These are phyloP conservation scores for Boletus vinaceobasis DNA, from an alignment of 768 basidiomycete genomes.

Conservation along the genomic window DNA sequence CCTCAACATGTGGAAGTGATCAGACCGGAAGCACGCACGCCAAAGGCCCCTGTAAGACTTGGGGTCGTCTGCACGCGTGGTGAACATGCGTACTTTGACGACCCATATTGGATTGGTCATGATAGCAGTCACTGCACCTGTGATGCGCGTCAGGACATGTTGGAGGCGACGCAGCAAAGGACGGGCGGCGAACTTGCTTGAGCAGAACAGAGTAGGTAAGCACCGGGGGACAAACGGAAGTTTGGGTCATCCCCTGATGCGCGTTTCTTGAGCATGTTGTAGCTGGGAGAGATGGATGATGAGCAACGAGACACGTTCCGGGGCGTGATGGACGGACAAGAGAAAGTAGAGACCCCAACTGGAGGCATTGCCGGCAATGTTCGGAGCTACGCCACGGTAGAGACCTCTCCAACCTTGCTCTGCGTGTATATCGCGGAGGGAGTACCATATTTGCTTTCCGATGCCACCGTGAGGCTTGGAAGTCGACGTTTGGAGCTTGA, in stretches of 20 bases:
- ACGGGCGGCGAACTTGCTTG: slow-evolving; percentile 82
- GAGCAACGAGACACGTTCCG: slow-evolving; percentile 3
- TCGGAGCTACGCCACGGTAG: slow-evolving; percentile 87
- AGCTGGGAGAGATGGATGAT: slow-evolving; percentile 45
- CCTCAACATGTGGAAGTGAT: background rate
- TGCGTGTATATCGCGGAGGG: slow-evolving; percentile 69
- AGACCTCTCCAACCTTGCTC: slow-evolving; percentile 79
- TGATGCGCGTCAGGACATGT: slow-evolving; percentile 12
- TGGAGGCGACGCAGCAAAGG: slow-evolving; percentile 4
- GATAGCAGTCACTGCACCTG: slow-evolving; percentile 90
- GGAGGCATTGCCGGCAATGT: slow-evolving; percentile 90
- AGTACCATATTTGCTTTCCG: slow-evolving; percentile 72
- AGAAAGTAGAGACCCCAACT: slow-evolving; percentile 99
- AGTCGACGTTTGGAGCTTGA: slow-evolving; percentile 88
- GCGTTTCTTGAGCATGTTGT: slow-evolving; percentile 87
- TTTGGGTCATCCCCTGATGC: slow-evolving; percentile 66
- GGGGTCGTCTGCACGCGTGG: slow-evolving; percentile 63
- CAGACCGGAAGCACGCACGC: slow-evolving; percentile 41
- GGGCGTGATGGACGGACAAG: slow-evolving; percentile 54
- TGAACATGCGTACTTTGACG: slow-evolving; percentile 96
- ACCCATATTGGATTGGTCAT: slow-evolving; percentile 99
- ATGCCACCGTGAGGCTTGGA: slow-evolving; percentile 54
- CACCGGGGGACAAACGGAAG: slow-evolving; percentile 65
- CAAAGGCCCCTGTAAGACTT: slow-evolving; percentile 75
- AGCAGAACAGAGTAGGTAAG: slow-evolving; percentile 87